A percentile compares a stretch with the other conserved stretches of the same genome.
These are phyloP conservation scores for Ceratocystis papillata DNA, from an alignment of 2,329 filamentous ascomycete species.

Conservation along the genomic window DNA sequence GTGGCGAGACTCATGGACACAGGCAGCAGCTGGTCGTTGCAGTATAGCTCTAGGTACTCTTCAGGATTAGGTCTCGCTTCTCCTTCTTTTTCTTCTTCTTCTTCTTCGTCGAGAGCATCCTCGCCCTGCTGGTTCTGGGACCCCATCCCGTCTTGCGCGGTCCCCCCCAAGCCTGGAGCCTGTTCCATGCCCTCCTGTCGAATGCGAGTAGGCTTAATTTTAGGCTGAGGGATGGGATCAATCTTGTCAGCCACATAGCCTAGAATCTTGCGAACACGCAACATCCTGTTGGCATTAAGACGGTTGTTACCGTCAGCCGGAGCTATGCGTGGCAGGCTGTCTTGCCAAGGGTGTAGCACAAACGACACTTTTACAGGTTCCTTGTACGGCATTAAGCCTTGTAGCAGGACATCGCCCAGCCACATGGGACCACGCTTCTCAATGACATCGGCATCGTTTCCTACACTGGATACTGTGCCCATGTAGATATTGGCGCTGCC, in stretches of 20 bases:
- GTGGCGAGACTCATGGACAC: constrained; percentile 89
- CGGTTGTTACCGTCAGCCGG: constrained; percentile 73
- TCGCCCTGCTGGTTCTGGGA: background rate
- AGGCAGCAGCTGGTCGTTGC: constrained; percentile 72
- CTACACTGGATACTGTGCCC: constrained; percentile 70
- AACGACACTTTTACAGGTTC: constrained; percentile 97
- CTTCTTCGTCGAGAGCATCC: background rate
- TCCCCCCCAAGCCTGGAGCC: background rate
- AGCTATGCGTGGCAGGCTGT: constrained; percentile 62
- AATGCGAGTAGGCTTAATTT: background rate
- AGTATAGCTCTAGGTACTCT: constrained; percentile 90
- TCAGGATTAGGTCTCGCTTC: constrained; percentile 57
- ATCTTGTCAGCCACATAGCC: constrained; percentile 87
- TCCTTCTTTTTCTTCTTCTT: constrained; percentile 46
- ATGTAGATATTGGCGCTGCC: constrained; percentile 78
- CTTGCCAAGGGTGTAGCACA: constrained; percentile 69
- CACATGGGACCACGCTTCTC: constrained; percentile 83
- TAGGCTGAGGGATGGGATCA: constrained; percentile 47
- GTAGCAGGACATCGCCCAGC: constrained; percentile 76
- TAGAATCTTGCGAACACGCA: constrained; percentile 88
- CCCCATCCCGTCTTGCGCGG: background rate
- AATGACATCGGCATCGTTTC: constrained; percentile 66
- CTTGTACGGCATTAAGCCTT: constrained; percentile 73
- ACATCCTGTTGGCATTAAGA: constrained; percentile 92
- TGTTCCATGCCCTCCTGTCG: background rate